Base-by-base conservation (phyloP, 441 rosid species). In the Gossypium lobatum region DNA sequence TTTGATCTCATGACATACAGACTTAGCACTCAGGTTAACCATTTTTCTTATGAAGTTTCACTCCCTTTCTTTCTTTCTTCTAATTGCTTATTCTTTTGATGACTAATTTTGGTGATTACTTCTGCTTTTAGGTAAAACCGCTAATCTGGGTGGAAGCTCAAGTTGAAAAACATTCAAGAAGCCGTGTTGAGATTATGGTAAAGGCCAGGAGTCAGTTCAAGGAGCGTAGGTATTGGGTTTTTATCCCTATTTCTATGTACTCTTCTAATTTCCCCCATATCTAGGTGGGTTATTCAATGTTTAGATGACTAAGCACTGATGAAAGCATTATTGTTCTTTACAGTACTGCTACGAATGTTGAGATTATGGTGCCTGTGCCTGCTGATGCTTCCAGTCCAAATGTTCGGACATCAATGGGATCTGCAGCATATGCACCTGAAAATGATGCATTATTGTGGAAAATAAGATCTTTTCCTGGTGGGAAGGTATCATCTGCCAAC, bases 131-230 rank as follows among this genome's bases (percentile, higher is more conserved):
- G 99, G 98, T 91, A 7, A 96, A 91, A 84, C 98, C 99, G 72
- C 89, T 91, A 45, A 89, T 96, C 73, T 92, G 99, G 99, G 99
- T 96, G 80, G 99, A 96, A 87, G 97, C 97, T 71, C 98, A 93
- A 82, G 91, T 96, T 73, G 98, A 96, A 87, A 92, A 80, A 81
- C 99, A 96, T 88, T 93, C 98, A 28, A 89, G 96, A 86, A 96
- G 99, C 79, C 94, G 99, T 66, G 85, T 96, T 67, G 99, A 93
- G 85, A 87, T 96, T 66, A 84, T 85, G 78, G 98, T 96, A 57
- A 96, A 96, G 81, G 98, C 98, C 70, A 83, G 98, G 81, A 93
- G 98, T 80, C 99, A 93, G 83, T 96, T 91, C 86, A 96, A 93
- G 86, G 99, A 96, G 82, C 97, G 98, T 46, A 95, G 99, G 99